Percentiles rank a stretch among this genome's conserved stretches.
These are phyloP conservation scores for Cercospora berteroae DNA, from an alignment of 2,329 filamentous ascomycete genomes.

Conservation along the genomic window DNA sequence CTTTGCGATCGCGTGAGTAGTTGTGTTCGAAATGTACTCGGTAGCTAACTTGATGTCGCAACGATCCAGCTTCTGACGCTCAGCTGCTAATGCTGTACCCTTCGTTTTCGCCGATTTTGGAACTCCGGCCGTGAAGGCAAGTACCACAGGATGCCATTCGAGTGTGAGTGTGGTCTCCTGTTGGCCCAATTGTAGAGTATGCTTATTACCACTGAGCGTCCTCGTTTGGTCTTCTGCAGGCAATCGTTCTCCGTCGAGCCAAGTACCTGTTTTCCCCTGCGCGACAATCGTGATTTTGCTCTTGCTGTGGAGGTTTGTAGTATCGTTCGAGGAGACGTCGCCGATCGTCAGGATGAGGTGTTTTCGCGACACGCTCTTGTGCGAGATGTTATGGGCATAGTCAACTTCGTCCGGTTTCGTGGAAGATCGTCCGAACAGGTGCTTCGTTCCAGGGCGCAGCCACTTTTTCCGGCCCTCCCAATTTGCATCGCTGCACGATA, in stretches of 20 bases:
- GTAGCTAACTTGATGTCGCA: slow-evolving; percentile 84
- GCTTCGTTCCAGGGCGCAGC: slow-evolving; percentile 32
- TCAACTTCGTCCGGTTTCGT: slow-evolving; percentile 46
- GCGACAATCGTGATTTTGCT: slow-evolving; percentile 75
- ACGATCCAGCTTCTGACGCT: slow-evolving; percentile 68
- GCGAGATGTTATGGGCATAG: slow-evolving; percentile 63
- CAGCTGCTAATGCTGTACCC: slow-evolving; percentile 58
- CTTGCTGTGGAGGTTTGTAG: slow-evolving; percentile 55
- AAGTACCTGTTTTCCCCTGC: slow-evolving; percentile 80
- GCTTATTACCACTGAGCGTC: slow-evolving; percentile 54
- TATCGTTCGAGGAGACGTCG: slow-evolving; percentile 63
- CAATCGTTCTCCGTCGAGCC: slow-evolving; percentile 65
- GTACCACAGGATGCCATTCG: slow-evolving; percentile 74
- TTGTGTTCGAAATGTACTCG: slow-evolving; percentile 67
- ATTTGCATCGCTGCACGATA: slow-evolving; percentile 56
- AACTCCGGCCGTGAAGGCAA: slow-evolving; percentile 72
- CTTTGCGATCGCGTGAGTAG: slow-evolving; percentile 83
- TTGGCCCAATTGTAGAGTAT: slow-evolving; percentile 64
- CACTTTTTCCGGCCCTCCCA: slow-evolving; percentile 47
- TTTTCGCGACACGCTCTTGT: slow-evolving; percentile 83
- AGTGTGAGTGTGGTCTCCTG: slow-evolving; percentile 42
- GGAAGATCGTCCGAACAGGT: slow-evolving; percentile 64
- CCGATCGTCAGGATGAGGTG: slow-evolving; percentile 78
- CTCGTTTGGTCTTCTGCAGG: slow-evolving; percentile 52
- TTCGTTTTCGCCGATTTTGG: slow-evolving; percentile 51